Base-by-base conservation (phyloP, 2,329 filamentous ascomycete species). In the Lachnellula occidentalis region DNA sequence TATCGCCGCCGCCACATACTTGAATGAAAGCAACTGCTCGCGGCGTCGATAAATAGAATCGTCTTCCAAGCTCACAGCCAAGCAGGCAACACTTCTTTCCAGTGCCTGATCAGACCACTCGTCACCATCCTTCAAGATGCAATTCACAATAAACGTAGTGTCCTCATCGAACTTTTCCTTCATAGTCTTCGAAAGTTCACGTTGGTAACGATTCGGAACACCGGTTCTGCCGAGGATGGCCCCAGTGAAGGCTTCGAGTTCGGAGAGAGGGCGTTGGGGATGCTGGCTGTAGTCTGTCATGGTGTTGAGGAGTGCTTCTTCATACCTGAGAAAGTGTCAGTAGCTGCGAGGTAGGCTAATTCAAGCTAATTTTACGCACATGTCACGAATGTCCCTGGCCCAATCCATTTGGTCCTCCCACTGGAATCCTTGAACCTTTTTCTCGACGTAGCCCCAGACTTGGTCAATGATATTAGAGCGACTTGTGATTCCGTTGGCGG, bases 161-260 rank as follows among this genome's bases (percentile, higher is more conserved):
- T 79, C 71, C 2, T 63, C 55, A 5, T 73, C 69, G 39, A 74
- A 75, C 34, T 72, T 70, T 9, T 75, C 73, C 42, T 72, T 75
- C 61, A 78, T 69, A 15, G 64, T 69, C 1, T 64, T 65, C 2
- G 74, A 76, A 5, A 65, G 58, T 21, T 77, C 74, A n/a, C 69
- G 70, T 53, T 76, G 72, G 3, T 66, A 62, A 42, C 64, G 67
- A 19, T 61, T 73, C 43, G 69, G 70, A 2, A 65, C 63, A 14
- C 72, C 74, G 9, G 72, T 72, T 55, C 75, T 76, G 50, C 78
- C 79, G 21, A 83, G 72, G 58, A 84, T 81, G 50, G 73, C 78
- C 27, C 81, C 81, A 31, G 77, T 74, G 64, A 85, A 82, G 45
- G 79, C 79, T 67, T 82, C 79, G 6, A 74, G 68, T 62, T 81